Evolutionary conservation across 169 alveolate species (phyloP), one percentile per base, ranked within the genome.

Genomic region (Cryptosporidium sp.): DNA sequence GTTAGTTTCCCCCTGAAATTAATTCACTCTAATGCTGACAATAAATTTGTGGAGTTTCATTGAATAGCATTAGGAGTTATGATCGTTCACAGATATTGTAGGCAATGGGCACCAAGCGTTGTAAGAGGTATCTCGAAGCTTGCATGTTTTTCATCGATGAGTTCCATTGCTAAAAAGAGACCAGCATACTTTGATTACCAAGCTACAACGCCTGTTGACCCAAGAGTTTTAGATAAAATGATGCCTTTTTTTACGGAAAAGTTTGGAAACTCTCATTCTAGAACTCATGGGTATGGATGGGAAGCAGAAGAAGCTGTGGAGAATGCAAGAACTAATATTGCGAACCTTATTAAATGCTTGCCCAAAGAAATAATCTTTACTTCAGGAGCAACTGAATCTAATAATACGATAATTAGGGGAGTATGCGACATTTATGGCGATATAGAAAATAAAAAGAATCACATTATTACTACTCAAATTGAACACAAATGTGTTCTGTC

Each of bases 331-430:
- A 86, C 67, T 31, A 62, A 73, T 51, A 94, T 98, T 31, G 98
- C 98, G 23, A 86, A 75, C 33, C 87, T 97, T 37, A 95, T 98
- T 56, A 95, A 96, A 14, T 96, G 98, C 58, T 95, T 94, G 42
- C 92, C 97, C 44, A 94, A 95, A 92, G 98, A 97, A 94, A 94
- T 98, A 62, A 93, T 97, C 52, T 98, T 98, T 93, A 98, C 99
- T n/a, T 96, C 99, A 0, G 99, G 99, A 2, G 99, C 99, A 8
- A 98, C 99, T 10, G 99, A 98, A 94, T 94, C 98, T 58, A 98
- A 98, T 92, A 98, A 98, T 92, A 85, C 96, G 91, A 98, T 99
- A 37, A 75, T 97, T 21, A 97, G 97, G 92, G 99, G 99, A 45
- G 96, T 96, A 35, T 93, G 97, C 16, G 73, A 75, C 35, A 84